A percentile compares a stretch with the other conserved stretches of the same genome.
Conservation (phyloP, 495 filamentous ascomycete genomes). For the Trichoderma parareesei region DNA sequence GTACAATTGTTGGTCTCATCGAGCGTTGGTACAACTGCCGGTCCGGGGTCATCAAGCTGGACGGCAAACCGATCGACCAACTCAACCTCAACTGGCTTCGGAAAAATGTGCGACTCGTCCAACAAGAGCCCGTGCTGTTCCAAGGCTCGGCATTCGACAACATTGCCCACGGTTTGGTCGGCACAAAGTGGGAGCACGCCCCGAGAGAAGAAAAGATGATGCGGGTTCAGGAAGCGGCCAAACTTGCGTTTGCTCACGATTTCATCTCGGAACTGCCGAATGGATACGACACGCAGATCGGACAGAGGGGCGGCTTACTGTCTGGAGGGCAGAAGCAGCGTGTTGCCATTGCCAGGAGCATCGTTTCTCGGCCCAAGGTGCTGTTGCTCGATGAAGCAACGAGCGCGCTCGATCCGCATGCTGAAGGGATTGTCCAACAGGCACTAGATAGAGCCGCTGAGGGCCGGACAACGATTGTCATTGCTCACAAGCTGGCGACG, state of each 20-base stretch:
- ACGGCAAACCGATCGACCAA: constrained; percentile 33
- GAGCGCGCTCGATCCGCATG: constrained; percentile 59
- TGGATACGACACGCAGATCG: constrained; percentile 40
- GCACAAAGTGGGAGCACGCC: constrained; percentile 31
- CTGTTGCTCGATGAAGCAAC: constrained; percentile 81
- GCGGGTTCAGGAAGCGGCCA: constrained; percentile 34
- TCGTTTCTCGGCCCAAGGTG: constrained; percentile 59
- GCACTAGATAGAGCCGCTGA: constrained; percentile 55
- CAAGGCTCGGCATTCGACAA: constrained; percentile 31
- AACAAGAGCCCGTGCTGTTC: constrained; percentile 41
- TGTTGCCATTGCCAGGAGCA: constrained; percentile 57
- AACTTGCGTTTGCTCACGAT: constrained; percentile 30
- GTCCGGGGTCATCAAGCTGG: constrained; percentile 30
- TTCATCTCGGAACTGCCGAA: constrained; percentile 38
- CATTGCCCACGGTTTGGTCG: constrained; percentile 40
- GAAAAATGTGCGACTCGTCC: constrained; percentile 43
- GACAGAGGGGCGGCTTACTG: constrained; percentile 29
- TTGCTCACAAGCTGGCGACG: constrained; percentile 60
- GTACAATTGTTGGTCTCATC: constrained; percentile 68
- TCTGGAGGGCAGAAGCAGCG: constrained; percentile 47
- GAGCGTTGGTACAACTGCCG: constrained; percentile 72
- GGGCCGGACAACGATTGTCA: constrained; percentile 67
- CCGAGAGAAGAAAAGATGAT: constrained; percentile 26
- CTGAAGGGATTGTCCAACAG: constrained; percentile 57
- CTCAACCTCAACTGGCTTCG: constrained; percentile 45